phyloP scores from a whole-genome alignment of 208 protist genomes.

The Acanthamoeba culbertsoni region DNA sequence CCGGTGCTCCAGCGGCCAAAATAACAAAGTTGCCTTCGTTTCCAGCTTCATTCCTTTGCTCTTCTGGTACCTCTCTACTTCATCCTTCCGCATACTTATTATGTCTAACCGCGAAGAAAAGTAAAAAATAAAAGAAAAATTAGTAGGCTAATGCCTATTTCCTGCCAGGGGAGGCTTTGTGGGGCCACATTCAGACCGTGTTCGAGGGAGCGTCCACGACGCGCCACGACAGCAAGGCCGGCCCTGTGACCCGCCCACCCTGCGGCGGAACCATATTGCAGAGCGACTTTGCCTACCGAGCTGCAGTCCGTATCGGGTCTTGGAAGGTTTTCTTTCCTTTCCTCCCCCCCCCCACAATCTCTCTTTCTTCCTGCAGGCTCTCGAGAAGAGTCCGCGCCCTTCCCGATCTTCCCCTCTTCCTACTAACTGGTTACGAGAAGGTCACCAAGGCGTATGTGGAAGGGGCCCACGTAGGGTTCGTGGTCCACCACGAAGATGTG shows the following conservation, averaged over 20 bases:
- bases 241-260: neutral
- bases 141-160: neutral
- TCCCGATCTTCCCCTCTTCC: too few relatives aligned
- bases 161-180: neutral
- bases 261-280: neutral
- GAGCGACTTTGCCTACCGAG: neutral
- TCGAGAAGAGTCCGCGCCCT: too few relatives aligned
- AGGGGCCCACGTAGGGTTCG: neutral
- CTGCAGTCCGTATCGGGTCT: neutral
- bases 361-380: too few relatives aligned
- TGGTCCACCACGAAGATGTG: neutral
- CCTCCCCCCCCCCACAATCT: too few relatives aligned
- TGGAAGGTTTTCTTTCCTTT: conserved; percentile 1
- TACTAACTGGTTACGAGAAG: neutral
- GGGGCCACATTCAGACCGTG: neutral
- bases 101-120: neutral
- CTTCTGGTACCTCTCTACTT: neutral
- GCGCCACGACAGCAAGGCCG: neutral
- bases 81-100: neutral
- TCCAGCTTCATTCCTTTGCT: neutral
- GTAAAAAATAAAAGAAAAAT: neutral
- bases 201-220: neutral
- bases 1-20: too few relatives aligned
- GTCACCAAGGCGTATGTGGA: neutral
- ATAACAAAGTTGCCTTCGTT: too few relatives aligned